Base-by-base conservation (phyloP, 1,139 yeast genomes). In the Yarrowia galli region DNA sequence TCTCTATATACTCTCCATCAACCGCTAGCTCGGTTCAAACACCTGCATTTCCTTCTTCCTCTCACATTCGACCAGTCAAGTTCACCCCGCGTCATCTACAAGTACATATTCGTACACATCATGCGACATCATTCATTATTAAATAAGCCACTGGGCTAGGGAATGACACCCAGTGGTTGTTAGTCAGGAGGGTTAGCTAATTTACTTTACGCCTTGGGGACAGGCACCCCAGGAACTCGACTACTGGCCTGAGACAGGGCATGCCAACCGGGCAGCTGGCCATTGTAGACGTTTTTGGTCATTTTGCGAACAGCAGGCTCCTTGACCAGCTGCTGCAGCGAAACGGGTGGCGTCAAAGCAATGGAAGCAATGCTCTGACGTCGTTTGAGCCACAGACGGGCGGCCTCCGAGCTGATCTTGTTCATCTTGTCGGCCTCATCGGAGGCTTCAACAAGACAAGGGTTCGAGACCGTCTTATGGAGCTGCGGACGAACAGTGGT, bases 241-340 rank as follows among this genome's bases (percentile, higher is more conserved):
- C 64, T 58, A 16, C 51, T 43, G 8, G 64, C 64, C 16, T 32
- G 42, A 6, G 42, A 23, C 18, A 67, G 63, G 15, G 67, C 69
- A 48, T 68, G 69, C 68, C 68, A 68, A 18, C 28, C 48, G 13
- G 69, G 68, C 20, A 67, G 53, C 25, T 53, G 46, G 25, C 68
- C 68, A 13, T 67, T 49, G 56, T 67, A 68, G 28, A 68, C 63
- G 20, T 46, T 67, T 16, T 36, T 25, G 42, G 67, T 38, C 69
- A 68, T 60, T 20, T 51, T 42, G 12, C 58, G 28, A 9, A 67
- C 56, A 2, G 49, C 54, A 42, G 51, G 66, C 42, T 67, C 67
- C 23, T 46, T 53, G 35, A 67, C 67, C 25, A 67, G 32, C 18
- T 51, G 40, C 28, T 67, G 67, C 25, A 67, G 60, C 7, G 69